Evolutionary conservation across 495 filamentous ascomycete genomes (phyloP).

Genomic region (Podospora australis): DNA sequence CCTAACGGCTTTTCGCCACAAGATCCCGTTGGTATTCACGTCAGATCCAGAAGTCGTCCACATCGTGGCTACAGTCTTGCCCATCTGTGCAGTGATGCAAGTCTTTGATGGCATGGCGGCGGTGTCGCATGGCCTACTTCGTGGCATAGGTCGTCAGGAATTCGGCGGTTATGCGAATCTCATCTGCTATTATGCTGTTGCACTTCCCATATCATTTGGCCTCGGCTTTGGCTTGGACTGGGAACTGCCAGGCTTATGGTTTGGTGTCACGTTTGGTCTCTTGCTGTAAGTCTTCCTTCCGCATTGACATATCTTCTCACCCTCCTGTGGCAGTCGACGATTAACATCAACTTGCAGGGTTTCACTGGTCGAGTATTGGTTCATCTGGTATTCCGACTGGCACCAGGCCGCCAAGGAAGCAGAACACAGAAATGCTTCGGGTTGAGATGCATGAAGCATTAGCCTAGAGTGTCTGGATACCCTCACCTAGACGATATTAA

Average conservation of each 20-base stretch:
- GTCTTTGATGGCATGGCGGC: conserved; percentile 75
- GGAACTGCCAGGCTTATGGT: conserved; percentile 74
- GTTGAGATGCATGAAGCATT: conserved; percentile 33
- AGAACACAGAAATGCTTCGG: conserved; percentile 55
- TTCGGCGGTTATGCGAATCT: conserved; percentile 85
- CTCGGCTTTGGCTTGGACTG: conserved; percentile 65
- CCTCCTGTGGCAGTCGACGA: not conserved
- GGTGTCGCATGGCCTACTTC: conserved; percentile 73
- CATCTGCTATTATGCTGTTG: conserved; percentile 77
- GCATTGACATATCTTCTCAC: not conserved
- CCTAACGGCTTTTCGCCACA: conserved; percentile 54
- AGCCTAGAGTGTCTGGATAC: no score
- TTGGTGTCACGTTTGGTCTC: conserved; percentile 67
- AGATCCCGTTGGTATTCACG: conserved; percentile 75
- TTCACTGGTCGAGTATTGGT: conserved; percentile 56
- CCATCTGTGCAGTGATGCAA: conserved; percentile 80
- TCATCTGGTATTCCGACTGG: conserved; percentile 63
- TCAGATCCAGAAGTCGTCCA: conserved; percentile 70
- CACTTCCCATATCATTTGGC: conserved; percentile 75
- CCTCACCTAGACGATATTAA: no score
- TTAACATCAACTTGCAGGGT: conserved; percentile 38
- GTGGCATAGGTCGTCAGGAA: conserved; percentile 79
- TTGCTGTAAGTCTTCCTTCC: conserved; percentile 40
- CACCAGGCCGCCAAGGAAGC: conserved; percentile 69
- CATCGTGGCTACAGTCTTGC: conserved; percentile 65